Evolutionary conservation across 768 basidiomycete species (phyloP).

Genomic region (Macrolepiota dolichaula): DNA sequence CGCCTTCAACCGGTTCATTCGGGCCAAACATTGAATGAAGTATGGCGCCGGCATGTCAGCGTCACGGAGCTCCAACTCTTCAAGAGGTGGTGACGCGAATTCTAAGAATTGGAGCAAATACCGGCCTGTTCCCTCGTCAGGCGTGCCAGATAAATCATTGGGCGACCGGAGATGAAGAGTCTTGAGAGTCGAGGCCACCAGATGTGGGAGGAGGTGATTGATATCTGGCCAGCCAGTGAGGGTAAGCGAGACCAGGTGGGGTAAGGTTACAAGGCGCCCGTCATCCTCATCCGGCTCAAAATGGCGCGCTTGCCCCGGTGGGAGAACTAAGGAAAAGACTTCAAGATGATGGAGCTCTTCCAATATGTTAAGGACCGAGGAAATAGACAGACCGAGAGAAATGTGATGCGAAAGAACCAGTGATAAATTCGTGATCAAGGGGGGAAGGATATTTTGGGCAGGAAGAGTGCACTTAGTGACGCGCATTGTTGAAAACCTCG

Average conservation of each 20-base stretch:
- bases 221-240: constrained; percentile 14
- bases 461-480: constrained; percentile 34
- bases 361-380: constrained; percentile 28
- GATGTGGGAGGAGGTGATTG: constrained; percentile 19
- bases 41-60: constrained; percentile 22
- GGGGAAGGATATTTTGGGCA: constrained; percentile 26
- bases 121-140: constrained; percentile 27
- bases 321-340: constrained; percentile 36
- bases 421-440: constrained; percentile 30
- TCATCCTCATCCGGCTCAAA: constrained; percentile 20
- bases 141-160: constrained; percentile 25
- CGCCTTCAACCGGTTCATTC: constrained; percentile 29
- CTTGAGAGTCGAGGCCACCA: constrained; percentile 21
- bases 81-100: constrained; percentile 26
- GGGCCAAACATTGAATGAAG: constrained; percentile 18
- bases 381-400: constrained; percentile 16
- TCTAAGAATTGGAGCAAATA: constrained; percentile 17
- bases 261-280: constrained; percentile 18
- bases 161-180: constrained; percentile 39
- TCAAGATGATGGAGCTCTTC: constrained; percentile 37
- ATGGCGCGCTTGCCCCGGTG: constrained; percentile 23
- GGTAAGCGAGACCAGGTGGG: constrained; percentile 23
- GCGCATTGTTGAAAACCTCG: constrained; percentile 28
- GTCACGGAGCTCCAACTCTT: constrained; percentile 22
- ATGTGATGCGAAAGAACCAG: constrained; percentile 25